Base-by-base conservation (phyloP, 441 rosid species). In the Iberis amara region DNA sequence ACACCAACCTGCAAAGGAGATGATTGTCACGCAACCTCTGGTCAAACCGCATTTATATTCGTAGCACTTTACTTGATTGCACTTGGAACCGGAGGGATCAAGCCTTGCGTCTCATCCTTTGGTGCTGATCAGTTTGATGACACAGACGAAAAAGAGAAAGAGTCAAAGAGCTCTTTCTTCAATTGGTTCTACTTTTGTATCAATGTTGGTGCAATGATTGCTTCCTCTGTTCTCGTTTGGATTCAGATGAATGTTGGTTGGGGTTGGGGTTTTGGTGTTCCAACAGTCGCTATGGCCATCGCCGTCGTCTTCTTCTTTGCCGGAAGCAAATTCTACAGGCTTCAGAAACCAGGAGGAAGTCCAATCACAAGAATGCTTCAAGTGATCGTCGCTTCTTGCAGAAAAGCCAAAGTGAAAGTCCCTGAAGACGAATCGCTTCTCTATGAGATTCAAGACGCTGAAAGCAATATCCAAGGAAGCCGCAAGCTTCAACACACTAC, bases 401-500 rank as follows among this genome's bases (percentile, higher is more conserved):
- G 77, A 61, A 90, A 87, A 69, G 52, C 59, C 23, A 36, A 15
- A 2, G 75, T 81, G 0, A 42, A 50, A 54, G 75, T 75, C 2
- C 96, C 92, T 32, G 36, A 32, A 32, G 36, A 32, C 36, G 36
- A 32, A 32, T 32, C 36, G 0, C 36, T 32, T 32, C 36, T 32
- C 36, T 7, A 32, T 8, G 36, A 32, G 10, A 32, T 32, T 10
- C 36, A 32, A 32, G 36, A 32, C 36, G 10, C 9, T 8, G 36
- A 32, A 32, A 32, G 36, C 36, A 32, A 32, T 32, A 32, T 32
- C 53, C 32, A 40, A 61, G 95, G 96, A 71, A 76, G 95, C 73
- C 83, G 89, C 0, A 85, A 85, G 57, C 89, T 85, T 39, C 79
- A 81, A 28, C 92, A 85, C 65, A 85, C 95, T 1, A 38, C 72